Base-by-base conservation (phyloP, 345 rosid species). In the Populus nigra region DNA sequence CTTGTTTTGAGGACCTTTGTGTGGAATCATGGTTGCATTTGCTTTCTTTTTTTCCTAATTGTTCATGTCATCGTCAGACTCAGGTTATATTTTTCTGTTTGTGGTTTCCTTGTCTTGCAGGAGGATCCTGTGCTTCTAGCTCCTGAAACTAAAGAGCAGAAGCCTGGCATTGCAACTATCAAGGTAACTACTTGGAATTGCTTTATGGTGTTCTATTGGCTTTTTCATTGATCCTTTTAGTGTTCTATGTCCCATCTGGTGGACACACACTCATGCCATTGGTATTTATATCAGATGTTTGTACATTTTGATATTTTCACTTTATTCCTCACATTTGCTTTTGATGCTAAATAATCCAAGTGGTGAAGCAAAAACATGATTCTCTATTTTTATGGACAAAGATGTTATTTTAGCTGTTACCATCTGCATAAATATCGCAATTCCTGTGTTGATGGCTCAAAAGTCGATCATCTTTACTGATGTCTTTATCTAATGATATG, bases 41-140 rank as follows among this genome's bases (percentile, higher is more conserved):
- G 59, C 35, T 22, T 50, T 23, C 33, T 49, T 69, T 67, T 29
- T 43, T n/a, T 9, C 9, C 8, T 20, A 22, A 55, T 20, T 7
- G 61, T 55, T 55, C 61, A 55, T 55, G 25, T 55, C 25, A 55
- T 22, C 25, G 1, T 7, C 4, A 27, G 27, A 27, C 27, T 27
- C 27, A n/a, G n/a, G n/a, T 22, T 22, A 22, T 55, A 55, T 12
- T 35, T 65, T 59, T 27, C 62, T 16, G 69, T 29, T 55, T 6
- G 23, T 68, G 53, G 47, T 8, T 55, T 55, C 22, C 45, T 71
- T 61, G 16, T 84, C 74, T 59, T 77, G 75, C 82, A 96, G 98
- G 99, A 94, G 87, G 99, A 94, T 88, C 97, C 96, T 7, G 98
- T 96, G 57, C 94, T 96, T 81, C 79, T 96, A 79, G 90, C 88